Evolutionary conservation across 768 basidiomycete species (phyloP).

Genomic region (Auricularia sp.): DNA sequence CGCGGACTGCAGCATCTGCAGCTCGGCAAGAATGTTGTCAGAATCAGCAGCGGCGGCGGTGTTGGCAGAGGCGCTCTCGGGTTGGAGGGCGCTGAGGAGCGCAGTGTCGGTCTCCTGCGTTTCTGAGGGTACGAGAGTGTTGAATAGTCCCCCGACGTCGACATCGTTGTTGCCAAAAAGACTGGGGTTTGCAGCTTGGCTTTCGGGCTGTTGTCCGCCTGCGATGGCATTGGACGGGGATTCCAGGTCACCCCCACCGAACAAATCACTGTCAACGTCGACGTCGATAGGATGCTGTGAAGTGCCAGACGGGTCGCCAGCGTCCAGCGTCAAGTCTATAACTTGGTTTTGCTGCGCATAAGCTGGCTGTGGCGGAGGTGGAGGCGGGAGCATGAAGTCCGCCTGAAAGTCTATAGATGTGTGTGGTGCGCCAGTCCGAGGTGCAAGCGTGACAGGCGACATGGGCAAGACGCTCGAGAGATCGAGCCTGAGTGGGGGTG

Average conservation of each 20-base stretch:
- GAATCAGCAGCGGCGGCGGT: not conserved
- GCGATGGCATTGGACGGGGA: slow-evolving; percentile 53
- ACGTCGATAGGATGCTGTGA: slow-evolving; percentile 37
- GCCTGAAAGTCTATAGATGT: slow-evolving; percentile 19
- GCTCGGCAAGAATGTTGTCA: not conserved
- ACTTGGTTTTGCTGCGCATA: slow-evolving; percentile 2
- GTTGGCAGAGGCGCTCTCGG: not conserved
- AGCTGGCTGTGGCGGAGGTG: not conserved
- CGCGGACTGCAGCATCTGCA: not conserved
- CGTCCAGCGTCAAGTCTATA: slow-evolving; percentile 6
- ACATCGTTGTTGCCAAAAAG: no score
- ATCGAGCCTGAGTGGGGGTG: slow-evolving; percentile 69
- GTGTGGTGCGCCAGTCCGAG: slow-evolving; percentile 58
- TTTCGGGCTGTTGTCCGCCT: slow-evolving; percentile 65
- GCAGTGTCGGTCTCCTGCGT: not conserved
- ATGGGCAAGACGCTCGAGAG: slow-evolving; percentile 63
- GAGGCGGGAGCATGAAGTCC: not conserved
- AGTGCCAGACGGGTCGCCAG: slow-evolving; percentile 31
- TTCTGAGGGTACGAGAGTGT: not conserved
- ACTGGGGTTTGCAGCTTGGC: not conserved
- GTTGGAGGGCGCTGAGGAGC: not conserved
- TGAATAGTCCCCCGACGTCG: not conserved
- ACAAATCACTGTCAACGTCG: slow-evolving; percentile 33
- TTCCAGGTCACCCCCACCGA: slow-evolving; percentile 61
- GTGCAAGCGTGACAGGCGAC: slow-evolving; percentile 75